phyloP scores from a whole-genome alignment of 495 filamentous ascomycete species.

The Clohesyomyces aquaticus region DNA sequence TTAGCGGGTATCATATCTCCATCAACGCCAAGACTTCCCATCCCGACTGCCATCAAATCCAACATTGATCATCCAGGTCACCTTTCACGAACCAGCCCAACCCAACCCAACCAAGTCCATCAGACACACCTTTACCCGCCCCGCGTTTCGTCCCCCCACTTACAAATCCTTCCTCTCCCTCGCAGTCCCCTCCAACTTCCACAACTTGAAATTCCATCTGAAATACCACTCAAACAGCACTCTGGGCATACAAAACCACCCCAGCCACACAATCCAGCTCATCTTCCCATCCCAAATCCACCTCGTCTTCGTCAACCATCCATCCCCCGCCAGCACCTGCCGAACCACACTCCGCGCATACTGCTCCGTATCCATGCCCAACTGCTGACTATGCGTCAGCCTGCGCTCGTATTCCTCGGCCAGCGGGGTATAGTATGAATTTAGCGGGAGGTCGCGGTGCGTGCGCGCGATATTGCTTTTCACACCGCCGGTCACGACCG shows the following conservation, averaged over 20 bases:
- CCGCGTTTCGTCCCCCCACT: too few species aligned
- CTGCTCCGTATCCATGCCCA: conserved; percentile 54
- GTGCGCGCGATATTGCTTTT: conserved; percentile 61
- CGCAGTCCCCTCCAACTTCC: conserved; percentile 21
- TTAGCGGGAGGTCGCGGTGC: conserved; percentile 53
- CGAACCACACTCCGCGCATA: conserved; percentile 64
- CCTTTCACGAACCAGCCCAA: too few species aligned
- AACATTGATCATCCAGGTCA: too few species aligned
- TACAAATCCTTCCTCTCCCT: conserved; percentile 14
- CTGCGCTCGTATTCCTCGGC: conserved; percentile 56
- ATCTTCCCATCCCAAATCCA: conserved; percentile 60
- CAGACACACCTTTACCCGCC: too few species aligned
- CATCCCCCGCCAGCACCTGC: conserved; percentile 55
- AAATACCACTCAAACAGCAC: conserved; percentile 30
- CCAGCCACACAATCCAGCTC: conserved; percentile 55
- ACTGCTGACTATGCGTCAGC: conserved; percentile 60
- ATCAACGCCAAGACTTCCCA: too few species aligned
- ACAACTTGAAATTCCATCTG: conserved; percentile 28
- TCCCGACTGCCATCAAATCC: too few species aligned
- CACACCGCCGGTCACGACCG: conserved; percentile 65
- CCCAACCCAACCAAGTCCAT: too few species aligned
- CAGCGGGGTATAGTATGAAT: conserved; percentile 59
- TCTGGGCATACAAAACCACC: conserved; percentile 50
- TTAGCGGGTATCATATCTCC: too few species aligned
- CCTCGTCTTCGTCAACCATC: conserved; percentile 48